Conservation (phyloP, 495 filamentous ascomycete species). For the Aspergillus affinis region DNA sequence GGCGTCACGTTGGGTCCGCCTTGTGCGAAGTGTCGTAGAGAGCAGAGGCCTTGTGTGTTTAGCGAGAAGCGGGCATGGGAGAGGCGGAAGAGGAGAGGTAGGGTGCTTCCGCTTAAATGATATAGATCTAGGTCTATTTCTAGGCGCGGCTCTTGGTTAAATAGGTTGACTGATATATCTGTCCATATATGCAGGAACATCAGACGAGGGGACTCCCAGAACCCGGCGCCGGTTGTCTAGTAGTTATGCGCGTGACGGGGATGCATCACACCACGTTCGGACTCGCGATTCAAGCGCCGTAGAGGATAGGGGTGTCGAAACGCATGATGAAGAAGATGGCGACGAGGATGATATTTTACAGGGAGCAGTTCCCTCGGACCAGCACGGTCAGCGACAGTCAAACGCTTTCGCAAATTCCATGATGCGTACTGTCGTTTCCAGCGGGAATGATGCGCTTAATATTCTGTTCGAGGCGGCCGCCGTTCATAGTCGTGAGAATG, state of each 20-base stretch:
- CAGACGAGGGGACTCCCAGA: slow-evolving; percentile 9
- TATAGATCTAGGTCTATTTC: not conserved
- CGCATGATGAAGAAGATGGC: not conserved
- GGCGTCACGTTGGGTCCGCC: slow-evolving; percentile 79
- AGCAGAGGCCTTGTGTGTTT: slow-evolving; percentile 90
- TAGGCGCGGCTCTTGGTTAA: not conserved
- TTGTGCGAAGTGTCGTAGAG: slow-evolving; percentile 86
- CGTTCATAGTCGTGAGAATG: slow-evolving; percentile 33
- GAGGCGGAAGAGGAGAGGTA: slow-evolving; percentile 39
- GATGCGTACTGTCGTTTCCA: slow-evolving; percentile 50
- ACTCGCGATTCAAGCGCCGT: not conserved
- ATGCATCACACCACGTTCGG: slow-evolving; percentile 7
- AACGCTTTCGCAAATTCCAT: slow-evolving; percentile 43
- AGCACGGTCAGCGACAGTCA: slow-evolving; percentile 26
- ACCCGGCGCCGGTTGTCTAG: slow-evolving; percentile 11
- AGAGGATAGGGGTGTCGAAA: not conserved
- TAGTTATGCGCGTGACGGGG: slow-evolving; percentile 2
- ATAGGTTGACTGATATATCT: not conserved
- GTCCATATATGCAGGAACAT: slow-evolving; percentile 5
- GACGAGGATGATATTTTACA: slow-evolving; percentile 8
- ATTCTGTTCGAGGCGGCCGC: slow-evolving; percentile 54
- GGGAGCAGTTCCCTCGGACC: slow-evolving; percentile 7
- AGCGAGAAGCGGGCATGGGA: slow-evolving; percentile 68
- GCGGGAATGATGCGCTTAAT: slow-evolving; percentile 54
- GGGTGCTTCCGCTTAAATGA: slow-evolving; percentile 3